Percentiles rank a stretch among this genome's conserved stretches.
phyloP scores from a whole-genome alignment of 495 filamentous ascomycete genomes.

The Neurospora discreta region DNA sequence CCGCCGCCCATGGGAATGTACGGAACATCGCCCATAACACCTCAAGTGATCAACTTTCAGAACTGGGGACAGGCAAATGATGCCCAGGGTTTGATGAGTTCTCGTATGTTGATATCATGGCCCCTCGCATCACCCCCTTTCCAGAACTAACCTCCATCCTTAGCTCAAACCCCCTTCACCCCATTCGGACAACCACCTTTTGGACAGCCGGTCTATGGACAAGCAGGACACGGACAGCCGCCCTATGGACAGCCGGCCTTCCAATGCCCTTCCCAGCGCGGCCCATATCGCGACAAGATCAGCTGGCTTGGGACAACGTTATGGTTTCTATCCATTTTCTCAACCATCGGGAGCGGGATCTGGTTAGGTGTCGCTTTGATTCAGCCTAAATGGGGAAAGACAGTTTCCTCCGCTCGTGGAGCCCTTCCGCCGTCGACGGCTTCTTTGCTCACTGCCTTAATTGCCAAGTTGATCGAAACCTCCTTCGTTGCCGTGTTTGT shows the following conservation, averaged over 20 bases:
- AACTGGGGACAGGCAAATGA: neutral
- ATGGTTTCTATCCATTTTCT: constrained; percentile 51
- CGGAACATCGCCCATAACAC: neutral
- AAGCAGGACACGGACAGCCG: neutral
- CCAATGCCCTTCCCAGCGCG: neutral
- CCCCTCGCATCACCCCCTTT: neutral
- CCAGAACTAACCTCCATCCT: neutral
- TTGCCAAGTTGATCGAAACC: constrained; percentile 66
- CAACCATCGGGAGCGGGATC: constrained; percentile 52
- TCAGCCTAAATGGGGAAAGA: constrained; percentile 48
- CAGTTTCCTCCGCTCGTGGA: constrained; percentile 31
- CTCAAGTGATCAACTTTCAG: neutral
- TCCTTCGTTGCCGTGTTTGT: constrained; percentile 71
- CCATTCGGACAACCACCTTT: neutral
- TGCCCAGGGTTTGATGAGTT: neutral
- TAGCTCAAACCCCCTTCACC: neutral
- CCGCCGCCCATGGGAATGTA: neutral
- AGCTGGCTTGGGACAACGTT: constrained; percentile 50
- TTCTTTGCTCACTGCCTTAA: constrained; percentile 46
- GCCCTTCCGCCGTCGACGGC: constrained; percentile 45
- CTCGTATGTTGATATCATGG: neutral
- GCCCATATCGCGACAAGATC: constrained; percentile 15
- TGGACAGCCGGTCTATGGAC: neutral
- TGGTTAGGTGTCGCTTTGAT: constrained; percentile 48
- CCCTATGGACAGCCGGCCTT: neutral